Conservation (phyloP, 2,329 filamentous ascomycete genomes). For the Rachicladosporium sp. region DNA sequence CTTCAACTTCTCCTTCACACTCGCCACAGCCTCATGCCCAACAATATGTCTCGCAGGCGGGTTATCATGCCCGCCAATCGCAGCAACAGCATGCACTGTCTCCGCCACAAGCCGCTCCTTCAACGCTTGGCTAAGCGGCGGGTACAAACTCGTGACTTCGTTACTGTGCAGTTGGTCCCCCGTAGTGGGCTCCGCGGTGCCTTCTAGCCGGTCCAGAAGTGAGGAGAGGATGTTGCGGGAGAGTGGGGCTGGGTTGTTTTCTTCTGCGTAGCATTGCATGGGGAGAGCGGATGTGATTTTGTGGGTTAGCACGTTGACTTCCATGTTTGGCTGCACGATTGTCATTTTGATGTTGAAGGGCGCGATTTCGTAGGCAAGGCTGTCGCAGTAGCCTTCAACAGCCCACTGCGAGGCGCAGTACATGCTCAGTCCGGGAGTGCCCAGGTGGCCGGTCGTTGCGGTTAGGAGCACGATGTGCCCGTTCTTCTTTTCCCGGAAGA, state of each 20-base stretch:
- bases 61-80: slow-evolving; percentile 91
- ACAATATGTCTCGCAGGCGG: slow-evolving; percentile 91
- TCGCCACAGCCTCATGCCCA: slow-evolving; percentile 71
- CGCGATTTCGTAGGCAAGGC: slow-evolving; percentile 83
- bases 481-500: slow-evolving; percentile 64
- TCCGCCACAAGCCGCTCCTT: slow-evolving; percentile 69
- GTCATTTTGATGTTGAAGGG: slow-evolving; percentile 96
- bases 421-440: slow-evolving; percentile 80
- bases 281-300: slow-evolving; percentile 73
- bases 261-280: slow-evolving; percentile 55
- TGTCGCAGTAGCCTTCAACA: slow-evolving; percentile 88
- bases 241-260: slow-evolving; percentile 63
- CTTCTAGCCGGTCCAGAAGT: slow-evolving; percentile 57
- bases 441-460: slow-evolving; percentile 82
- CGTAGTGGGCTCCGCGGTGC: slow-evolving; percentile 27
- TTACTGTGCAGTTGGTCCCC: slow-evolving; percentile 35
- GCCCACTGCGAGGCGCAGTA: slow-evolving; percentile 92
- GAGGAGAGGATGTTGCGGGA: slow-evolving; percentile 72
- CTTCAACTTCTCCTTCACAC: slow-evolving; percentile 91
- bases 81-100: slow-evolving; percentile 79
- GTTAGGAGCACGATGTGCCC: slow-evolving; percentile 87
- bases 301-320: slow-evolving; percentile 79
- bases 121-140: slow-evolving; percentile 54
- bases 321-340: slow-evolving; percentile 89
- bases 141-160: slow-evolving; percentile 56